These are phyloP conservation scores for Neopestalotiopsis rosae DNA, from an alignment of 2,329 filamentous ascomycete genomes.

Conservation along the genomic window DNA sequence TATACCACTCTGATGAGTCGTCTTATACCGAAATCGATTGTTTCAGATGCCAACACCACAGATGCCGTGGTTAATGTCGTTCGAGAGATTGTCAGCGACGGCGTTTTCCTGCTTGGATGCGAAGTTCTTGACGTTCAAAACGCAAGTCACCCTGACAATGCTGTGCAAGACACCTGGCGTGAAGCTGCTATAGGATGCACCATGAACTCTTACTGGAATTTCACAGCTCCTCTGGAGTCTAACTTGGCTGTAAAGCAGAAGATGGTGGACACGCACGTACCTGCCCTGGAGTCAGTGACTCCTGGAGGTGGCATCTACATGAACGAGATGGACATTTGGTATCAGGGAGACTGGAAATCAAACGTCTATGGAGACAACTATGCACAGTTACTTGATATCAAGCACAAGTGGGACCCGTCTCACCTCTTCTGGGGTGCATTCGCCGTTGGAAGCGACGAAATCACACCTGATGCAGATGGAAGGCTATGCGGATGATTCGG, in stretches of 20 bases:
- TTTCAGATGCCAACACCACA: slow-evolving; percentile 14
- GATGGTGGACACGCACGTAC: slow-evolving; percentile 6
- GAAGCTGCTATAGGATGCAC: slow-evolving; percentile 17
- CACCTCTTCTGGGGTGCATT: slow-evolving; percentile 19
- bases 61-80: not conserved
- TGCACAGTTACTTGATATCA: slow-evolving; percentile 21
- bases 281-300: slow-evolving; percentile 18
- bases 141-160: slow-evolving; percentile 21
- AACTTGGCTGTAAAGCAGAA: slow-evolving; percentile 14
- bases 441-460: slow-evolving; percentile 21
- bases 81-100: slow-evolving; percentile 11
- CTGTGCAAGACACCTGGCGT: slow-evolving; percentile 22
- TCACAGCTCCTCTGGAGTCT: slow-evolving; percentile 10
- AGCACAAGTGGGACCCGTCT: slow-evolving; percentile 24
- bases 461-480: not conserved
- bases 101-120: slow-evolving; percentile 19
- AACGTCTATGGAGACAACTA: slow-evolving; percentile 24
- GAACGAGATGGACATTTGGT: slow-evolving; percentile 25
- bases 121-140: slow-evolving; percentile 16
- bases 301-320: slow-evolving; percentile 21
- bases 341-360: slow-evolving; percentile 25
- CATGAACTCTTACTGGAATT: slow-evolving; percentile 11
- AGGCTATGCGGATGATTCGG: slow-evolving; percentile 9
- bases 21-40: slow-evolving; percentile 18
- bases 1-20: slow-evolving; percentile 17